Base-by-base conservation (phyloP, 2,329 filamentous ascomycete species). In the Xylaria polymorpha region DNA sequence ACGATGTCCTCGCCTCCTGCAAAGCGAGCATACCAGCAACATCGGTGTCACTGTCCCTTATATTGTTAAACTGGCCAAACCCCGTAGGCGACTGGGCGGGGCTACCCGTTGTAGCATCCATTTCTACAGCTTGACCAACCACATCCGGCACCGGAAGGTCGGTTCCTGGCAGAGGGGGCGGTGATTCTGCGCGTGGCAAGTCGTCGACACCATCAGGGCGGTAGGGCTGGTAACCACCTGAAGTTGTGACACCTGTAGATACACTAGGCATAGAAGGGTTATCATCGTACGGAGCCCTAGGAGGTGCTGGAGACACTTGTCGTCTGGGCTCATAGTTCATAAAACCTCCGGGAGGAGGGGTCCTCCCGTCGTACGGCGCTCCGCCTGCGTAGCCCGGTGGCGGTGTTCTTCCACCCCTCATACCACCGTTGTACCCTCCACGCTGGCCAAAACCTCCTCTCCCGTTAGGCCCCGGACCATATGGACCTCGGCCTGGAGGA, bases 1-100 rank as follows among this genome's bases (percentile, higher is more conserved):
- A 76, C 32, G 77, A 76, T 4, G 76, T 77, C 61, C 80, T 79
- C 66, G 58, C 85, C 73, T 92, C 90, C 76, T 93, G 92, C 66
- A 93, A 80, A 37, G 88, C 89, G 41, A 93, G 85, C 90, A 94
- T 92, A 61, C 91, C 92, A 64, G 88, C 88, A 64, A 93, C 90
- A 78, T 94, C 91, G 1, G 85, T 86, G 76, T 94, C 91, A 73
- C 87, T 92, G 62, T 92, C 90, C 58, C 85, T 82, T 20, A 88
- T 78, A 43, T 81, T 80, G 60, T 79, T 82, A 65, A 83, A 85
- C 65, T 84, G 83, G 22, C 81, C 84, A 71, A 82, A 85, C 15
- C 80, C 81, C 46, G 75, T 75, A 15, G 81, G 82, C 2, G 81
- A 71, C 35, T 80, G 81, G 64, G 80, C 78, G n/a, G 86, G 85